phyloP scores from a whole-genome alignment of 139 green algal species.

The Chlamydomonas incerta region DNA sequence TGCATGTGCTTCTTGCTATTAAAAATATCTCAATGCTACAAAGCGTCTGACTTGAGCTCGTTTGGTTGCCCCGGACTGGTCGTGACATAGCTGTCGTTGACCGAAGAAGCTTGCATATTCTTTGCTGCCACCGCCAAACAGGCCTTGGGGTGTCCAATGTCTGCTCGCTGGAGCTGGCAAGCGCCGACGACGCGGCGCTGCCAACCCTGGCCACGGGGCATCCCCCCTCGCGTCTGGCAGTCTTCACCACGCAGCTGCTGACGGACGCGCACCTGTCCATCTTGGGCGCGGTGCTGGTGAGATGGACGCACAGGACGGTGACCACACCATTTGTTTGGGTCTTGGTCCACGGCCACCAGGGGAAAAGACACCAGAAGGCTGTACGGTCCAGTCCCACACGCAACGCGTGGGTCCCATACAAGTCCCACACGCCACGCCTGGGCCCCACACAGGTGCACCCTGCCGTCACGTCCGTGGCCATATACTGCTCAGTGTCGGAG shows the following conservation, averaged over 20 bases:
- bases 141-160: constrained; percentile 61
- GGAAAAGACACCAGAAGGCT: too few relatives aligned
- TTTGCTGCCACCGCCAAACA: background rate
- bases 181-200: constrained; percentile 56
- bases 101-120: too few relatives aligned
- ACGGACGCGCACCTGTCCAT: constrained; percentile 51
- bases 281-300: constrained; percentile 51
- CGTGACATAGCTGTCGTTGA: too few relatives aligned
- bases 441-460: constrained; percentile 64
- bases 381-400: too few relatives aligned
- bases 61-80: too few relatives aligned
- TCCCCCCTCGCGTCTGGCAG: constrained; percentile 19
- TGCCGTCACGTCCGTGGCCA: constrained; percentile 5
- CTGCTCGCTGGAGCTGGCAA: constrained; percentile 51
- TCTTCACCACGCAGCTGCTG: constrained; percentile 60
- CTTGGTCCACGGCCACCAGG: too few relatives aligned
- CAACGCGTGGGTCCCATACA: too few relatives aligned
- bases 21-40: too few relatives aligned
- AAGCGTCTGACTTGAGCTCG: too few relatives aligned
- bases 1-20: background rate
- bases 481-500: constrained; percentile 61
- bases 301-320: background rate
- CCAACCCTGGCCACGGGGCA: constrained; percentile 6
- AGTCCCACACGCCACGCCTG: too few relatives aligned
- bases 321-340: too few relatives aligned